Evolutionary conservation across 2,329 filamentous ascomycete species (phyloP).

Genomic region (Calonectria naviculata): DNA sequence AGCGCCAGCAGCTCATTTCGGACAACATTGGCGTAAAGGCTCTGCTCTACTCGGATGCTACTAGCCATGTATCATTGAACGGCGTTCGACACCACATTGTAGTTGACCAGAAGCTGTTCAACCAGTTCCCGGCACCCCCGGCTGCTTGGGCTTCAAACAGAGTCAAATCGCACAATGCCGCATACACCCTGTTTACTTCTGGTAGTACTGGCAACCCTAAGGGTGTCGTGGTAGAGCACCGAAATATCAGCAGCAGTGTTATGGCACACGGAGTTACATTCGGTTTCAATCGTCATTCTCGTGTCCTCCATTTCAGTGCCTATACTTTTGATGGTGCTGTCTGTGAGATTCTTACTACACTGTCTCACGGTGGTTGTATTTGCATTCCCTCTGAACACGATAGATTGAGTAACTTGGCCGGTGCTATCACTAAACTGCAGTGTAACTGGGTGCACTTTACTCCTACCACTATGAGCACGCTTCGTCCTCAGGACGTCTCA

Average conservation of each 20-base stretch:
- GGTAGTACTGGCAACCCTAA: neutral
- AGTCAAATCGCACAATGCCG: neutral
- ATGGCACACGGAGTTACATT: neutral
- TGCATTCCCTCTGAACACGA: neutral
- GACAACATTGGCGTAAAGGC: neutral
- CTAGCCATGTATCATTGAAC: neutral
- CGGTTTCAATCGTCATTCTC: neutral
- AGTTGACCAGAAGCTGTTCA: neutral
- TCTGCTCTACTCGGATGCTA: neutral
- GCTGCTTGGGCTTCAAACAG: neutral
- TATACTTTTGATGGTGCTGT: neutral
- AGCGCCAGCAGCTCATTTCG: neutral
- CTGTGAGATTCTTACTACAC: neutral
- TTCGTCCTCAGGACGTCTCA: neutral
- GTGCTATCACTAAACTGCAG: neutral
- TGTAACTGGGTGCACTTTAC: neutral
- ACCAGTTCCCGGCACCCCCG: neutral
- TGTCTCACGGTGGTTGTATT: neutral
- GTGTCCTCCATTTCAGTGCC: neutral
- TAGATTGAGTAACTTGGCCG: neutral
- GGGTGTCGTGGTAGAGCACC: neutral
- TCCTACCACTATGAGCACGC: neutral
- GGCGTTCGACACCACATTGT: neutral
- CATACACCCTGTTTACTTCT: neutral
- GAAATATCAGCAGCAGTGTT: neutral